These are phyloP conservation scores for Lecanicillium sp. DNA, from an alignment of 2,329 filamentous ascomycete species.

Conservation along the genomic window DNA sequence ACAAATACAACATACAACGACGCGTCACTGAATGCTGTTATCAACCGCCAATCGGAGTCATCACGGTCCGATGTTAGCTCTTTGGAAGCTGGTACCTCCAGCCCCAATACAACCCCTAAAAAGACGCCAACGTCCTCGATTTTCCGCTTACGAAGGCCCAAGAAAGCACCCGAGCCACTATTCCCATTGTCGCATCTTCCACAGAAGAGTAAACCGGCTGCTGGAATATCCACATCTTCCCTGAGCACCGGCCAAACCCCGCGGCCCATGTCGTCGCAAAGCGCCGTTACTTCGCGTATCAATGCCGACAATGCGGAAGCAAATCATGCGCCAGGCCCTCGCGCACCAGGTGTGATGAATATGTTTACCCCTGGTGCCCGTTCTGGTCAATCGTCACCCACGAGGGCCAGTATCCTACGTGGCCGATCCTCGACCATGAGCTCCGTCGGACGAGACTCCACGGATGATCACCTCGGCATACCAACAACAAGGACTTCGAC, in stretches of 20 bases:
- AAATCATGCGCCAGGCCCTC: constrained; percentile 11
- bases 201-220: constrained; percentile 50
- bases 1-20: constrained; percentile 19
- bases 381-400: constrained; percentile 61
- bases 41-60: constrained; percentile 57
- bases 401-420: constrained; percentile 53
- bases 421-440: constrained; percentile 86
- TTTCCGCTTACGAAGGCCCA: constrained; percentile 73
- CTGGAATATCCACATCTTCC: constrained; percentile 34
- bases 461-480: constrained; percentile 61
- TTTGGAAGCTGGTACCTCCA: constrained; percentile 52
- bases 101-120: constrained; percentile 53
- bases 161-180: constrained; percentile 65
- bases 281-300: constrained; percentile 18
- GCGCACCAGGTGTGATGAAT: constrained; percentile 38
- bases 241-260: constrained; percentile 26
- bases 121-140: constrained; percentile 62
- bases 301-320: constrained; percentile 20
- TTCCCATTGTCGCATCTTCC: constrained; percentile 86
- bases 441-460: constrained; percentile 66
- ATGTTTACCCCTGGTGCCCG: constrained; percentile 36
- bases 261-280: constrained; percentile 27
- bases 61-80: constrained; percentile 84
- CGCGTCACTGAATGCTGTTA: constrained; percentile 40
- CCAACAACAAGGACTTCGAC: constrained; percentile 70